Percentiles rank a stretch among this genome's conserved stretches.
These are phyloP conservation scores for Verticillium dahliae DNA, from an alignment of 2,329 filamentous ascomycete species.

Conservation along the genomic window DNA sequence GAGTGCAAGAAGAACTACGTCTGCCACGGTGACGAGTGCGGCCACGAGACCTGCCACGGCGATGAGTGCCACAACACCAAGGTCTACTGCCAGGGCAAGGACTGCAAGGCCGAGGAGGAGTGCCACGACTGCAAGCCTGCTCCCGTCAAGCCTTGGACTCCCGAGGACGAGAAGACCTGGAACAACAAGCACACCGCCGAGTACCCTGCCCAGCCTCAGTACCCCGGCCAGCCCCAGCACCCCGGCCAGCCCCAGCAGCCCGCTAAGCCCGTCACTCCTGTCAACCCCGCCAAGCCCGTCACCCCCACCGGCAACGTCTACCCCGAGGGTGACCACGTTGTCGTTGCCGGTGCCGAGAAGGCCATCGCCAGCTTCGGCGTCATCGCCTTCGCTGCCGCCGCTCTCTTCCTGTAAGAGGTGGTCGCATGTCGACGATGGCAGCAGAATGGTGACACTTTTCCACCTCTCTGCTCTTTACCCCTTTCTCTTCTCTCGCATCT, in stretches of 20 bases:
- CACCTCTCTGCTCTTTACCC: background rate
- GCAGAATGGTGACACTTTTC: background rate
- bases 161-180: background rate
- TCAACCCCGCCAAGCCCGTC: background rate
- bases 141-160: background rate
- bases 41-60: slow-evolving; percentile 20
- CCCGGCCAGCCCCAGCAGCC: background rate
- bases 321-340: background rate
- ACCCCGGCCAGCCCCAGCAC: background rate
- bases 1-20: slow-evolving; percentile 24
- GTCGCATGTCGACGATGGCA: background rate
- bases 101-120: slow-evolving; percentile 19
- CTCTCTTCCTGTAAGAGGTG: slow-evolving; percentile 6
- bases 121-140: slow-evolving; percentile 15
- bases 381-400: slow-evolving; percentile 9
- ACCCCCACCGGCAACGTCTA: background rate
- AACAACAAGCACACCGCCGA: background rate
- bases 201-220: background rate
- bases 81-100: slow-evolving; percentile 16
- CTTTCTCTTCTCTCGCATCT: background rate
- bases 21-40: slow-evolving; percentile 23
- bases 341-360: slow-evolving; percentile 8
- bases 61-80: slow-evolving; percentile 20
- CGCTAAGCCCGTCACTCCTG: background rate
- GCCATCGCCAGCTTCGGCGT: slow-evolving; percentile 10